Base-by-base conservation (phyloP, 2,329 filamentous ascomycete genomes). In the Microthyrium microscopicum region DNA sequence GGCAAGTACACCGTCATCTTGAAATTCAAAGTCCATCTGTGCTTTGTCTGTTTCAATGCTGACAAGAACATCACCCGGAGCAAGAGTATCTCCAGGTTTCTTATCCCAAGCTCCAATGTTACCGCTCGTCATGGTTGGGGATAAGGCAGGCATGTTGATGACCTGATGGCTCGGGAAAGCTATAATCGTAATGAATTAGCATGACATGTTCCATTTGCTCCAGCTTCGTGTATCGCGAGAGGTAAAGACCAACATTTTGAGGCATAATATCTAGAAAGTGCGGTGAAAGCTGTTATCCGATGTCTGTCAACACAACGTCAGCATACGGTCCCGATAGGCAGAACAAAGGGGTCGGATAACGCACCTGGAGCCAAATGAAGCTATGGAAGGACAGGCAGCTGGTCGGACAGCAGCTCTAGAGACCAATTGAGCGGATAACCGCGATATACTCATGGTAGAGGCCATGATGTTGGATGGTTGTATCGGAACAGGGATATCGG, bases 1-100 rank as follows among this genome's bases (percentile, higher is more conserved):
- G 50, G 89, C 87, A 46, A 98, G 69, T 40, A 92, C 71, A 66
- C 87, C 89, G 56, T 95, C 89, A 52, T 98, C 89, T 62, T 98
- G 89, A 62, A 92, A 95, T 62, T 98, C 89, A 57, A 98, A 95
- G 66, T 98, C 89, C 89, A 98, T 98, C 66, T 95, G 89, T 43
- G 89, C 89, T 71, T 98, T 98, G 63, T 98, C 89, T 49, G 89
- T 98, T 71, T 98, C 89, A 51, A 95, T 93, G 68, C 93, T 85
- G 46, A 93, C 85, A 46, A 98, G 65, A 29, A 98, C 89, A 56
- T 98, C 89, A 55, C 89, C 89, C 33, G 91, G 85, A 38, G 72
- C 65, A 56, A 98, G 76, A 41, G 66, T 53, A 58, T 98, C 89
- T 53, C 89, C 89, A 45, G 75, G 68, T 66, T 94, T 91, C 73